Evolutionary conservation across 805 yeast genomes (phyloP).

Genomic region (Wickerhamomyces subpelliculosus): DNA sequence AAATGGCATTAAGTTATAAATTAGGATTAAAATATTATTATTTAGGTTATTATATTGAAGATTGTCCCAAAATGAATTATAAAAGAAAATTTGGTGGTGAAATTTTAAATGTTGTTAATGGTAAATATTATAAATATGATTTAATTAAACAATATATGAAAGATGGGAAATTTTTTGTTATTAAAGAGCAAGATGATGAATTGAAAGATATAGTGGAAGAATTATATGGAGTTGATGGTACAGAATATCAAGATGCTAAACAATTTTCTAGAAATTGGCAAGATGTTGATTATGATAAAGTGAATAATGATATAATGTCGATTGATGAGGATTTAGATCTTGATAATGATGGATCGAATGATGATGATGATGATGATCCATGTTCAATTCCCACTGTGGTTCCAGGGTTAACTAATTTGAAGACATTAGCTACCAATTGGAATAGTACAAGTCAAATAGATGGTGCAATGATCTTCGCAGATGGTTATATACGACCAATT

Average conservation of each 20-base stretch:
- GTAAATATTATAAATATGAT: slow-evolving; percentile 30
- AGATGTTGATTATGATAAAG: not conserved
- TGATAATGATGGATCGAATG: slow-evolving; percentile 8
- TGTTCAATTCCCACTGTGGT: slow-evolving; percentile 33
- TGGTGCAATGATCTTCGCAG: not conserved
- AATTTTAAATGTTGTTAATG: slow-evolving; percentile 47
- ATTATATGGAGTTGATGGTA: slow-evolving; percentile 31
- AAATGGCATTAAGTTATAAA: slow-evolving; percentile 46
- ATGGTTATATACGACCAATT: slow-evolving; percentile 20
- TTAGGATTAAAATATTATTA: slow-evolving; percentile 49
- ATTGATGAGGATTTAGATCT: not conserved
- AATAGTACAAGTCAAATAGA: not conserved
- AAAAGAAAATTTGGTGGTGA: slow-evolving; percentile 77
- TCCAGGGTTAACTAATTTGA: slow-evolving; percentile 45
- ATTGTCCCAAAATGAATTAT: slow-evolving; percentile 77
- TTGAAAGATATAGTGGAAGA: slow-evolving; percentile 30
- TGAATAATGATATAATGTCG: slow-evolving; percentile 7
- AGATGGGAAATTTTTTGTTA: slow-evolving; percentile 21
- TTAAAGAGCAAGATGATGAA: slow-evolving; percentile 5
- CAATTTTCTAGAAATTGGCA: slow-evolving; percentile 2
- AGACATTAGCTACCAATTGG: not conserved
- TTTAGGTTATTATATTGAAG: slow-evolving; percentile 74
- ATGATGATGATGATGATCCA: slow-evolving; percentile 3
- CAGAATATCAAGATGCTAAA: slow-evolving; percentile 1
- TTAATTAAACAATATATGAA: slow-evolving; percentile 11